Evolutionary conservation across 441 rosid species (phyloP).

Genomic region (Eutrema salsugineum): DNA sequence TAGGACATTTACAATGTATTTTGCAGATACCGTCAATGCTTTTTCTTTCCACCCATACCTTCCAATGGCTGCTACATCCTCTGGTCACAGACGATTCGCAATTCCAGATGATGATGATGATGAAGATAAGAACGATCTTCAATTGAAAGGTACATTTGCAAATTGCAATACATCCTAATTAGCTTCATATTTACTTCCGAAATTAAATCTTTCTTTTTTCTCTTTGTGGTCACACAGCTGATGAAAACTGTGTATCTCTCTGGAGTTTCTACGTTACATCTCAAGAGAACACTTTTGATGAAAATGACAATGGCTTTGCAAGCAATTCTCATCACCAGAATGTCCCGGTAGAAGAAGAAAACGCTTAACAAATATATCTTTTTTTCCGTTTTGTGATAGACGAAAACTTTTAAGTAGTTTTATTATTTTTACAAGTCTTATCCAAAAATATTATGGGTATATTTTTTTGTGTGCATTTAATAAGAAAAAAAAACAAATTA

Average conservation of each 20-base stretch:
- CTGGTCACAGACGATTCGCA: constrained; percentile 83
- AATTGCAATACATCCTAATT: neutral
- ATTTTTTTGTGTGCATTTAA: neutral
- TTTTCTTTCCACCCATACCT: constrained; percentile 87
- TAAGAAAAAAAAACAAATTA: neutral
- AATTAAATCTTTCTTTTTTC: neutral
- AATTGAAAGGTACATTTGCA: constrained; percentile 44
- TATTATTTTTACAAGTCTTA: neutral
- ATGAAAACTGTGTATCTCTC: constrained; percentile 67
- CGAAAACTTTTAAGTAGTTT: neutral
- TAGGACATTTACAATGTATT: neutral
- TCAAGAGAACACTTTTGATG: constrained; percentile 20
- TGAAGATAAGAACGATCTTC: constrained; percentile 33
- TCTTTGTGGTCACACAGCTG: constrained; percentile 29
- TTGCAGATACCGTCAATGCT: constrained; percentile 78
- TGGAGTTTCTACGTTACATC: constrained; percentile 67
- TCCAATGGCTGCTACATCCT: constrained; percentile 89
- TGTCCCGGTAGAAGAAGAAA: neutral
- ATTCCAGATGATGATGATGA: constrained; percentile 43
- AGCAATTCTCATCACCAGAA: neutral
- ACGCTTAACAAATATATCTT: neutral
- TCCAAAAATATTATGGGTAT: neutral
- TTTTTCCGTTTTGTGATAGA: neutral
- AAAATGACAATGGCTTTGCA: constrained; percentile 17
- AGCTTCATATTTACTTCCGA: neutral